Conservation (phyloP, 768 basidiomycete genomes). For the Nidularia sp. region DNA sequence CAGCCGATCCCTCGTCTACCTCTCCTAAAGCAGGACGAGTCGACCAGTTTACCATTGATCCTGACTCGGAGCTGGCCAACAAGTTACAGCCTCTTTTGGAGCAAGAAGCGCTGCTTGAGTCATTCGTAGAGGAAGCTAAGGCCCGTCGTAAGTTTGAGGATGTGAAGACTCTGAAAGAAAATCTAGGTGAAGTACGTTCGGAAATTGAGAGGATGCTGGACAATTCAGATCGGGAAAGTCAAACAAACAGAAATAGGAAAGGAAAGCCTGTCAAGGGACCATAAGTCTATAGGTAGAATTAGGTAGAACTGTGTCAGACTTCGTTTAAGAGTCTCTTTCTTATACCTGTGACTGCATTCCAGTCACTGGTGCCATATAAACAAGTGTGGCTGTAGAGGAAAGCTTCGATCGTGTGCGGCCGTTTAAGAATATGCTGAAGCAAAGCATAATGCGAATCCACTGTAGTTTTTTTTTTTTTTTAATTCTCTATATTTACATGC, state of each 20-base stretch:
- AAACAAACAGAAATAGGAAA: neutral
- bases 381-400: no score
- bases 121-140: slow-evolving; percentile 88
- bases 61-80: slow-evolving; percentile 67
- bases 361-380: no score
- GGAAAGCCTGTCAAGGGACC: no score
- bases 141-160: slow-evolving; percentile 94
- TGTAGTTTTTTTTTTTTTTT: no score
- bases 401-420: no score
- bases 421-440: no score
- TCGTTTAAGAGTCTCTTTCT: no score
- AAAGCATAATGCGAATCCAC: no score
- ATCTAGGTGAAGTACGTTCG: slow-evolving; percentile 74
- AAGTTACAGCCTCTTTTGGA: slow-evolving; percentile 85
- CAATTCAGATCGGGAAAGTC: slow-evolving; percentile 9
- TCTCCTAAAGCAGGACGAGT: neutral
- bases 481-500: no score
- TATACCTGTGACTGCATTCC: no score
- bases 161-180: slow-evolving; percentile 76
- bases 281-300: neutral
- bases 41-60: slow-evolving; percentile 36
- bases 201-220: slow-evolving; percentile 75
- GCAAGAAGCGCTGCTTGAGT: slow-evolving; percentile 89
- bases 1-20: slow-evolving; percentile 8
- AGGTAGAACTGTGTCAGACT: no score